These are phyloP conservation scores for Oryza coarctata DNA, from an alignment of 176 grass and related monocot species.

Conservation along the genomic window DNA sequence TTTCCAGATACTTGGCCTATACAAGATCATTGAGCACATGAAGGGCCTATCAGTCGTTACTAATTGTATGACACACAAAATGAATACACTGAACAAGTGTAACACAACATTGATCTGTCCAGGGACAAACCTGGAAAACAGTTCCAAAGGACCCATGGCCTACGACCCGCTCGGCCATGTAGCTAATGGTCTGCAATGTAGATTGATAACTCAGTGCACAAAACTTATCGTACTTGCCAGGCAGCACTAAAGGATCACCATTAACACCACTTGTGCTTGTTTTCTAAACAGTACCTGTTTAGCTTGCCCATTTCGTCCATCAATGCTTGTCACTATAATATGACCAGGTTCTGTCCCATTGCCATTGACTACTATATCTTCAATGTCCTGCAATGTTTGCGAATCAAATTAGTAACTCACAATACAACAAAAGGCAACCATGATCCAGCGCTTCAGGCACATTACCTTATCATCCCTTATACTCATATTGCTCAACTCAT, in stretches of 20 bases:
- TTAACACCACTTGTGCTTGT: not conserved
- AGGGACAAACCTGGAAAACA: conserved; percentile 69
- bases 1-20: conserved; percentile 89
- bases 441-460: not conserved
- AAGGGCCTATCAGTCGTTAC: conserved; percentile 2
- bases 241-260: not conserved
- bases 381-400: conserved; percentile 51
- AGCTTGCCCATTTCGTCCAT: conserved; percentile 76
- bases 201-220: conserved; percentile 20
- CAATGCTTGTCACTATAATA: conserved; percentile 88
- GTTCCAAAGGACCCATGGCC: conserved; percentile 77
- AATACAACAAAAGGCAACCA: conserved; percentile 5
- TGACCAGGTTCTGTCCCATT: conserved; percentile 85
- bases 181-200: conserved; percentile 68
- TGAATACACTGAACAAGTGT: not conserved
- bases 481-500: conserved; percentile 71
- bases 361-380: conserved; percentile 79
- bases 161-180: conserved; percentile 80
- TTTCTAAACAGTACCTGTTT: conserved; percentile 59
- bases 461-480: conserved; percentile 90
- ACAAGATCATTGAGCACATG: conserved; percentile 11
- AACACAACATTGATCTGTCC: conserved; percentile 14
- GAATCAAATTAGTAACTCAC: conserved; percentile 2
- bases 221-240: not conserved
- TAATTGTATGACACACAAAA: not conserved